Conservation (phyloP, 768 basidiomycete species). For the Rhodotorula toruloides region DNA sequence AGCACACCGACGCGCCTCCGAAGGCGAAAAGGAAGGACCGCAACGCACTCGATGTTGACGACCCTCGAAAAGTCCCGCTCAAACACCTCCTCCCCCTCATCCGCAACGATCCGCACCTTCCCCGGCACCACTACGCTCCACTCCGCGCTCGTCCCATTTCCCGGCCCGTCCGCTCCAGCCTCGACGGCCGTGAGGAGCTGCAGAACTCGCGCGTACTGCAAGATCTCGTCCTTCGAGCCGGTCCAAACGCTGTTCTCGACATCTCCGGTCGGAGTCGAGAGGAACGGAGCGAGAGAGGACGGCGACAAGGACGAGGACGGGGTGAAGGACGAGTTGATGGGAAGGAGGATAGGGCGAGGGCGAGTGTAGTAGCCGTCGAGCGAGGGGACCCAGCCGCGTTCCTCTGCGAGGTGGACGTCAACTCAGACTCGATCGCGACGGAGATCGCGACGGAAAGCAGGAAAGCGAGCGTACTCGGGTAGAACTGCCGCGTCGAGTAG, state of each 20-base stretch:
- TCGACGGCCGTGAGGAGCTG: background rate
- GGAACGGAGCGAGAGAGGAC: background rate
- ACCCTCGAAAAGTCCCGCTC: background rate
- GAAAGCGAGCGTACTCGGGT: background rate
- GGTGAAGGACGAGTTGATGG: background rate
- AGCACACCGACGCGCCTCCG: too few species aligned
- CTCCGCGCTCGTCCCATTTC: background rate
- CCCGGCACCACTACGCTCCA: background rate
- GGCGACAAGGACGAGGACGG: background rate
- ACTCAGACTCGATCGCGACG: too few species aligned
- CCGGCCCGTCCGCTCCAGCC: background rate
- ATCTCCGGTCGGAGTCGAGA: background rate
- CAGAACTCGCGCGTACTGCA: background rate
- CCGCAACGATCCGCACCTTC: background rate
- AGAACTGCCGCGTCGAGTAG: background rate
- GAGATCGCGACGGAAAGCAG: background rate
- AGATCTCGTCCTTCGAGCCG: background rate
- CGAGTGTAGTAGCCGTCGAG: background rate
- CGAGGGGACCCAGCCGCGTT: background rate
- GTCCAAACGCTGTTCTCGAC: background rate
- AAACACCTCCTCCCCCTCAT: background rate
- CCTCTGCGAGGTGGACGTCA: background rate
- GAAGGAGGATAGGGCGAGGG: background rate
- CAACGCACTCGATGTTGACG: background rate
- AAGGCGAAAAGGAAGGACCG: background rate